Percentiles rank a stretch among this genome's conserved stretches.
Evolutionary conservation across 768 basidiomycete species (phyloP).

Genomic region (Gelatoporia subvermispora): DNA sequence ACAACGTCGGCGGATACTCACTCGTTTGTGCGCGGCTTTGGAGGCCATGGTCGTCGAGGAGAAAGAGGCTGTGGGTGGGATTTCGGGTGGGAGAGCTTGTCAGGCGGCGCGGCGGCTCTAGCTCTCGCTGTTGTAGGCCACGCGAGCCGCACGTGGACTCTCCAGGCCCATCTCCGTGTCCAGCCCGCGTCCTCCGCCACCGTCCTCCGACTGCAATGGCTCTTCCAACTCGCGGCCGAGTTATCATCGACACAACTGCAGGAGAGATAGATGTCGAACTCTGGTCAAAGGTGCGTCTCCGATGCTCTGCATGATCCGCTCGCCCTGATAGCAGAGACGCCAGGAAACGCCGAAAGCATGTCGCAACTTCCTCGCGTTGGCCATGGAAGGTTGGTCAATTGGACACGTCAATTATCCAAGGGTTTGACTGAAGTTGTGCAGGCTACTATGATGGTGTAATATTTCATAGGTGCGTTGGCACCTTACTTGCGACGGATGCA

Average conservation of each 20-base stretch:
- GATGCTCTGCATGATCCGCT: background rate
- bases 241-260: constrained; percentile 83
- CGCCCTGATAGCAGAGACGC: background rate
- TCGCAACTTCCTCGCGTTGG: constrained; percentile 82
- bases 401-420: background rate
- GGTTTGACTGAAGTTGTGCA: constrained; percentile 24
- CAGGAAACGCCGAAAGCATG: constrained; percentile 94
- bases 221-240: constrained; percentile 79
- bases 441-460: constrained; percentile 96
- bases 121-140: too few species aligned
- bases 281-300: constrained; percentile 72
- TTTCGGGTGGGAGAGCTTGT: background rate
- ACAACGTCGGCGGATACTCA: constrained; percentile 27
- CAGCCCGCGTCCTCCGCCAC: background rate
- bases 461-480: constrained; percentile 71
- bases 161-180: background rate
- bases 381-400: constrained; percentile 74
- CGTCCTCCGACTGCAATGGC: constrained; percentile 45
- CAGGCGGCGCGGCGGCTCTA: too few species aligned
- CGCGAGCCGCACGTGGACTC: background rate
- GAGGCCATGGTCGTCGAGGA: constrained; percentile 54
- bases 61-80: background rate
- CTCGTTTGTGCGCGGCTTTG: constrained; percentile 84
- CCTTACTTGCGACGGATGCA: background rate
- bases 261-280: constrained; percentile 88